Base-by-base conservation (phyloP, 2,329 filamentous ascomycete species). In the Xylariales sp. region DNA sequence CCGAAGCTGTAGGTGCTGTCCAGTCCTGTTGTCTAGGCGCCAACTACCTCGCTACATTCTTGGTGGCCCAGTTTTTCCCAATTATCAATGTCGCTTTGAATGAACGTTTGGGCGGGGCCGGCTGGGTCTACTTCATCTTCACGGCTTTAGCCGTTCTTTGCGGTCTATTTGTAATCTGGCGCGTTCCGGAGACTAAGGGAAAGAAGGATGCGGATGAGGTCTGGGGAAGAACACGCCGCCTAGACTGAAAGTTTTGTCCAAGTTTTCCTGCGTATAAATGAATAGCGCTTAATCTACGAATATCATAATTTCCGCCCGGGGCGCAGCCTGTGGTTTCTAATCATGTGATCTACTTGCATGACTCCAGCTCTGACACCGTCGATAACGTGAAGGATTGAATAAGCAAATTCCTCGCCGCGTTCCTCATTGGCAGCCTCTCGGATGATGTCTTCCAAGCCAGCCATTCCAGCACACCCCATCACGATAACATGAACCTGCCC, bases 51-150 rank as follows among this genome's bases (percentile, higher is more conserved):
- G 92, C 94, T 0, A 98, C 95, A 0, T 98, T 97, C 76, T 74
- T 97, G 28, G 94, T 99, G 1, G 94, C 95, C 0, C 94, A 97
- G 75, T 97, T 97, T 81, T 97, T 99, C 83, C 95, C 96, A 0
- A 86, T 97, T 23, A 80, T 97, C 68, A 97, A 97, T 76, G 87
- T 89, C 50, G 87, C 86, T 3, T 81, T 97, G 59, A 94, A 91
- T 75, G 78, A 81, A 0, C 75, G 80, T 3, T 78, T 90, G 10
- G 88, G 92, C 0, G 91, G 90, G 0, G 86, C 90, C 3, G 94
- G 95, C 1, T 92, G 91, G 83, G 91, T 96, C 0, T 99, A 97
- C 78, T 97, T 96, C 77, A 85, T 97, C n/a, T 99, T 99, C 79
- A 90, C 93, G 0, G 90, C 79, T 0, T 81, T 97, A 68, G 94